These are phyloP conservation scores for Butyriboletus loyo DNA, from an alignment of 768 basidiomycete genomes.

Conservation along the genomic window DNA sequence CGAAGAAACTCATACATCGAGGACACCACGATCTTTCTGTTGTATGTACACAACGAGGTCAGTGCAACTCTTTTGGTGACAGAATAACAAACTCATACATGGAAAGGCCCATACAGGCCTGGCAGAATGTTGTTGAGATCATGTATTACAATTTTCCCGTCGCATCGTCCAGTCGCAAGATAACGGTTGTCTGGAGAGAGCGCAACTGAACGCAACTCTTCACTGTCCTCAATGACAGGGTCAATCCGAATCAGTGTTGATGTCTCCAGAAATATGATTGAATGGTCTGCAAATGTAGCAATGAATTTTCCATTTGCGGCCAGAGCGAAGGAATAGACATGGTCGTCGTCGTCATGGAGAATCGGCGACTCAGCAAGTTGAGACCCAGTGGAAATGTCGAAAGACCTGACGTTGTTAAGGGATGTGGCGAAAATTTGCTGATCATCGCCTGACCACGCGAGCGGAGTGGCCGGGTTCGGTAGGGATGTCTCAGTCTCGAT, in stretches of 20 bases:
- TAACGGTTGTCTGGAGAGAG: not conserved
- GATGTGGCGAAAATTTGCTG: not conserved
- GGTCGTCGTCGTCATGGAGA: not conserved
- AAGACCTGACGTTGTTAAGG: not conserved
- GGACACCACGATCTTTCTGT: not conserved
- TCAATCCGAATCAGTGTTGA: not conserved
- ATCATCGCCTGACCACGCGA: not conserved
- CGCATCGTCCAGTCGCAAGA: not conserved
- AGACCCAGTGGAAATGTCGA: not conserved
- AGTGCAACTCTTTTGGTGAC: not conserved
- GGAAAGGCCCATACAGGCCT: not conserved
- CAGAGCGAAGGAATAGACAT: not conserved
- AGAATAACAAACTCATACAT: not conserved
- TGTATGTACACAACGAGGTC: not conserved
- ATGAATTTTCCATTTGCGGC: not conserved
- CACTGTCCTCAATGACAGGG: not conserved
- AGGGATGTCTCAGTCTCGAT: not conserved
- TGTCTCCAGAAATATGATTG: not conserved
- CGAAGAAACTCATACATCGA: not conserved
- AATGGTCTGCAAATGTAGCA: accelerated
- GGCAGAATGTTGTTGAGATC: not conserved
- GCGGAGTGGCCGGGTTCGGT: not conserved
- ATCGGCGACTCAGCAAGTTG: not conserved
- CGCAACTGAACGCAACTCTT: not conserved
- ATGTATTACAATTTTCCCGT: not conserved